Percentiles rank a stretch among this genome's conserved stretches.
Evolutionary conservation across 225 moss, liverwort and hornwort genomes (phyloP).

Genomic region (Climacium dendroides): DNA sequence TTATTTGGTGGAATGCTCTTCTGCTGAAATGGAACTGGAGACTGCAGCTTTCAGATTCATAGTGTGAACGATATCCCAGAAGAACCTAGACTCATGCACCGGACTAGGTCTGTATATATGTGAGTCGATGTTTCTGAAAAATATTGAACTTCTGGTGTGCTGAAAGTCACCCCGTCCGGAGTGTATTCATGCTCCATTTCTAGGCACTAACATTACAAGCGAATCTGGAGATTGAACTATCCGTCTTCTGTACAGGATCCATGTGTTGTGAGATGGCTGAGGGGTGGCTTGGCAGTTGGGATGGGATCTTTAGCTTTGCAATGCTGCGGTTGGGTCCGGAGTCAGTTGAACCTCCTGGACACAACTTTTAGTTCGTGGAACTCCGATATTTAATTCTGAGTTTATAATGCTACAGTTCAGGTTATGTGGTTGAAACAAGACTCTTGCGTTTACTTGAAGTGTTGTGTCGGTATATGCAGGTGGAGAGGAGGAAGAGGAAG

Average conservation of each 20-base stretch:
- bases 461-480: slow-evolving; percentile 1
- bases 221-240: neutral
- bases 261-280: neutral
- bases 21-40: neutral
- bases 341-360: neutral
- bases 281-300: neutral
- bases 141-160: neutral
- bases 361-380: neutral
- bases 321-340: neutral
- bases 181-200: neutral
- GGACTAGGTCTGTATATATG: neutral
- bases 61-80: neutral
- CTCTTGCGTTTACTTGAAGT: neutral
- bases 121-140: neutral
- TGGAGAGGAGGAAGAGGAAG: slow-evolving; percentile 41
- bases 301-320: neutral
- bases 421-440: neutral
- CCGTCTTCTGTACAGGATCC: neutral
- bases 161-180: neutral
- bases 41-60: neutral
- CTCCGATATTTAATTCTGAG: neutral
- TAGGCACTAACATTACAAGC: neutral
- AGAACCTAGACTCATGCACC: neutral
- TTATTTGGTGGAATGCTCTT: neutral
- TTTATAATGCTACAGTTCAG: neutral